Conservation (phyloP, 805 yeast species). For the Candida tammaniensis region DNA sequence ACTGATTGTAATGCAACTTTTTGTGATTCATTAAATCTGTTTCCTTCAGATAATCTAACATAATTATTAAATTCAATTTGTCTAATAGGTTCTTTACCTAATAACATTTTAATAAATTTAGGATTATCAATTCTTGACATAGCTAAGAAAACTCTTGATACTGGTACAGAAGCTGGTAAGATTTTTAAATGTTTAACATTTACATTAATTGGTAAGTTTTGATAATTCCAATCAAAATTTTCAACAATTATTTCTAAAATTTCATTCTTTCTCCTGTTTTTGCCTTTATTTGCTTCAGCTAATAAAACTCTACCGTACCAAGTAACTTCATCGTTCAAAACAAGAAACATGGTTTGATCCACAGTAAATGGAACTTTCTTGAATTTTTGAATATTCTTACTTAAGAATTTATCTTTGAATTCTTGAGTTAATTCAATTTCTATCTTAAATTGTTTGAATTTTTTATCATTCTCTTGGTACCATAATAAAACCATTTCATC, state of each 20-base stretch:
- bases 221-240: slow-evolving; percentile 57
- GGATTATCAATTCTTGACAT: slow-evolving; percentile 59
- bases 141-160: slow-evolving; percentile 61
- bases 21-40: slow-evolving; percentile 54
- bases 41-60: slow-evolving; percentile 46
- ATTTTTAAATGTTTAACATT: slow-evolving; percentile 37
- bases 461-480: slow-evolving; percentile 45
- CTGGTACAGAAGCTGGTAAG: slow-evolving; percentile 62
- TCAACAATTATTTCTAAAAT: slow-evolving; percentile 46
- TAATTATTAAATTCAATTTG: slow-evolving; percentile 57
- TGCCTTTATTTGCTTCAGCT: slow-evolving; percentile 15
- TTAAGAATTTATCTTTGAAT: slow-evolving; percentile 47
- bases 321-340: slow-evolving; percentile 46
- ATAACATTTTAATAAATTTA: slow-evolving; percentile 49
- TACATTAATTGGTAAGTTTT: slow-evolving; percentile 45
- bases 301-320: slow-evolving; percentile 63
- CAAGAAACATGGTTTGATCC: slow-evolving; percentile 57
- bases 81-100: slow-evolving; percentile 54
- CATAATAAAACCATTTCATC: slow-evolving; percentile 52
- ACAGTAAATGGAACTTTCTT: slow-evolving; percentile 59
- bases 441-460: slow-evolving; percentile 39
- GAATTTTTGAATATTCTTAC: slow-evolving; percentile 47
- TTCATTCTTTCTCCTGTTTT: slow-evolving; percentile 23
- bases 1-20: slow-evolving; percentile 55
- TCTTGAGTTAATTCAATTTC: slow-evolving; percentile 45